Evolutionary conservation across 192 early-diverging fungal species (phyloP), one percentile per base, ranked within the genome.

Genomic region (Umbelopsis isabellina): DNA sequence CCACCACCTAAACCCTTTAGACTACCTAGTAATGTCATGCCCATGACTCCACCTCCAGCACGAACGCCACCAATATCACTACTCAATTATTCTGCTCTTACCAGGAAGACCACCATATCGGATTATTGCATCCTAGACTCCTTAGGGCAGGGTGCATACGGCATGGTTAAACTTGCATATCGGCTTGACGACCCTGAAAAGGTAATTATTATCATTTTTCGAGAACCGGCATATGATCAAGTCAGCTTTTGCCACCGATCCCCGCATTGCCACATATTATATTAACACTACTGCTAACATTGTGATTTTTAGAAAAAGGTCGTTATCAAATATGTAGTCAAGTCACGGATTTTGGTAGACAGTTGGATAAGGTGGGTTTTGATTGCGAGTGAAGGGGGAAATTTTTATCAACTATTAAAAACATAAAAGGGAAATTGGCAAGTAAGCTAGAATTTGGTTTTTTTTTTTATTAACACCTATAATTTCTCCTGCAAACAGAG

Each of bases 241-340:
- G 10, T 10, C 37, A 4, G 37, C 2, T 41, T 41, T 41, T 41
- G 37, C 37, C 37, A 41, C 37, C 6, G 37, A 41, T 41, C 10
- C 0, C 6, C 10, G 1, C 10, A 41, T 41, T 41, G 6, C 37
- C 2, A 41, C 37, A 41, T 10, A 41, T 41, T 41, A 9, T 41
- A 41, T 41, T 41, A 41, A 41, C 37, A 41, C 37, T 10, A 6
- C 10, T 41, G 0, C 6, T 5, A 5, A 41, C 37, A 41, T 41
- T 41, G 2, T 41, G 0, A 10, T 9, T 41, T 10, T 10, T 65
- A 71, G 71, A 74, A 45, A 6, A 78, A 66, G 77, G 77, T 87
- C 46, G 90, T 91, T n/a, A 79, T 92, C 66, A 92, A 92, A 66
- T 88, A 82, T 65, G 84, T 92, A 49, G 81, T 84, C 45, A 90